These are phyloP conservation scores for Lactarius sanguifluus DNA, from an alignment of 768 basidiomycete genomes.

Conservation along the genomic window DNA sequence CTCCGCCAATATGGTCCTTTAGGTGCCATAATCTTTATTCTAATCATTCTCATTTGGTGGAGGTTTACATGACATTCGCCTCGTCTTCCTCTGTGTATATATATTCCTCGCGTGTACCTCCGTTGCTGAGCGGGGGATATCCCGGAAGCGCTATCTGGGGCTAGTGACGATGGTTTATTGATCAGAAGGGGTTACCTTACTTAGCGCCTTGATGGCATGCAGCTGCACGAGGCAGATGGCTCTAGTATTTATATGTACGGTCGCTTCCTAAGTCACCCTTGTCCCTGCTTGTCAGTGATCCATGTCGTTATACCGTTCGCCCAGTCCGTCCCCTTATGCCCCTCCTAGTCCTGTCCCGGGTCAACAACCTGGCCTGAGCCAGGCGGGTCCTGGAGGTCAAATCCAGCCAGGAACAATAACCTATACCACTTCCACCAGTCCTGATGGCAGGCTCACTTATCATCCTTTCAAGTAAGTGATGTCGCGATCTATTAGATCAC, in stretches of 20 bases:
- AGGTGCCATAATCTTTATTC: constrained; percentile 73
- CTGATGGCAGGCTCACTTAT: constrained; percentile 64
- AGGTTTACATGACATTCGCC: constrained; percentile 54
- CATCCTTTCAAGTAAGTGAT: constrained; percentile 65
- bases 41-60: constrained; percentile 80
- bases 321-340: constrained; percentile 20
- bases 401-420: constrained; percentile 69
- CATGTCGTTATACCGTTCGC: constrained; percentile 27
- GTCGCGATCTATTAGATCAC: constrained; percentile 17
- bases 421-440: constrained; percentile 62
- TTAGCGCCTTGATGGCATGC: constrained; percentile 17
- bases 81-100: constrained; percentile 15
- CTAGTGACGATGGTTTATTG: constrained; percentile 15
- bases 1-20: constrained; percentile 94
- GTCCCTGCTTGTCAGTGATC: constrained; percentile 17
- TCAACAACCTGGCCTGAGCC: not conserved
- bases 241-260: constrained; percentile 20
- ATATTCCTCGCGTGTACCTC: constrained; percentile 17
- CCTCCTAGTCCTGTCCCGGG: constrained; percentile 28
- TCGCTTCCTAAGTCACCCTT: constrained; percentile 2
- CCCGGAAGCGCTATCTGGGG: constrained; percentile 11
- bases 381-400: constrained; percentile 39
- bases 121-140: constrained; percentile 12
- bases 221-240: constrained; percentile 13
- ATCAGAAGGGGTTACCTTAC: constrained; percentile 17